phyloP scores from a whole-genome alignment of 192 early-diverging fungal genomes.

The Coemansia asiatica region DNA sequence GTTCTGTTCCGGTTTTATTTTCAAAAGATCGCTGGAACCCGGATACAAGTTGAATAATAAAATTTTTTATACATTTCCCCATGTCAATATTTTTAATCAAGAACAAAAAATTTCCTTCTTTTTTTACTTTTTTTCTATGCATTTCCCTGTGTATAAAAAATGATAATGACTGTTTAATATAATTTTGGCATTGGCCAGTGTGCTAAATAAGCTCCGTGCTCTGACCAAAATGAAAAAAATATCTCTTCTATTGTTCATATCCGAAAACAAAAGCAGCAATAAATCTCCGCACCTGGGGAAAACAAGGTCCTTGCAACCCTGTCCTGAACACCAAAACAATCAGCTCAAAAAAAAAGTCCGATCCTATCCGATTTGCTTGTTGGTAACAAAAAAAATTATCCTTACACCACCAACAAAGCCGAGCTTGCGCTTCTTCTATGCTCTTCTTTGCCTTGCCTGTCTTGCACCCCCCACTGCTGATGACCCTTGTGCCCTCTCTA shows the following conservation, averaged over 20 bases:
- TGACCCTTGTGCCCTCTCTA: neutral
- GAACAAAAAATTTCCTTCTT: neutral
- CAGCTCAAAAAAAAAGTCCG: neutral
- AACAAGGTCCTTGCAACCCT: neutral
- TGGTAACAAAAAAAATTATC: too few relatives aligned
- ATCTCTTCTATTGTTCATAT: neutral
- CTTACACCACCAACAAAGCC: too few relatives aligned
- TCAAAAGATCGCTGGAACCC: neutral
- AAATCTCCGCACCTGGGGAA: neutral
- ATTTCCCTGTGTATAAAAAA: constrained; percentile 6
- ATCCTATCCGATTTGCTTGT: neutral
- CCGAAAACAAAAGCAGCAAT: neutral
- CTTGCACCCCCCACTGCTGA: neutral
- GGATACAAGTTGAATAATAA: neutral
- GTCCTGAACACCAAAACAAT: neutral
- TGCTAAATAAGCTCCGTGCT: too few relatives aligned
- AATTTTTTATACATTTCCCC: neutral
- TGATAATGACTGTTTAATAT: constrained; percentile 3
- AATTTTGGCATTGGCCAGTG: neutral
- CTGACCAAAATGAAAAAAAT: too few relatives aligned
- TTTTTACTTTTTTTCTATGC: neutral
- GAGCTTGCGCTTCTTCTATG: neutral
- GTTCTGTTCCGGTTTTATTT: constrained; percentile 6
- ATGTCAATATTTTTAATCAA: neutral
- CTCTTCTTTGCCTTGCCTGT: too few relatives aligned